Conservation (phyloP, 192 early-diverging fungal species). For the Podila clonocystis region DNA sequence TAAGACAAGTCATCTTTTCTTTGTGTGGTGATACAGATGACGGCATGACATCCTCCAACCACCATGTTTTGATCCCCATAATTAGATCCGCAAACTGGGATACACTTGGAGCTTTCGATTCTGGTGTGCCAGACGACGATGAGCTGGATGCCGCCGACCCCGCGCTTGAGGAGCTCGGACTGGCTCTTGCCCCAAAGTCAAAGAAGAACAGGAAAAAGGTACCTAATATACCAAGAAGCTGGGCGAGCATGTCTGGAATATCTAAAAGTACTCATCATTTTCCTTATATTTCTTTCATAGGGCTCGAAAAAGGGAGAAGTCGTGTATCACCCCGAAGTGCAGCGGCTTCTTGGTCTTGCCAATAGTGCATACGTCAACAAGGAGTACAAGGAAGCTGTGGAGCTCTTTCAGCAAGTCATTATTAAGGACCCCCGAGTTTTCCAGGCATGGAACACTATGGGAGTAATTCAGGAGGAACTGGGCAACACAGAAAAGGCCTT, state of each 20-base stretch:
- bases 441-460: constrained; percentile 90
- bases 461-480: constrained; percentile 89
- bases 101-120: constrained; percentile 10
- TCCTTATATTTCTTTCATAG: background rate
- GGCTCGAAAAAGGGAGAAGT: constrained; percentile 18
- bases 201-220: constrained; percentile 39
- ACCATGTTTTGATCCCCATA: no score
- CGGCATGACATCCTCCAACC: no score
- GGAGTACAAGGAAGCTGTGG: constrained; percentile 76
- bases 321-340: constrained; percentile 57
- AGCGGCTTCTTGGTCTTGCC: constrained; percentile 75
- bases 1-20: background rate
- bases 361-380: constrained; percentile 77
- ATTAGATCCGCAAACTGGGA: constrained; percentile 15
- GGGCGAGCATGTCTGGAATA: background rate
- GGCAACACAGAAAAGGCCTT: constrained; percentile 78
- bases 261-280: background rate
- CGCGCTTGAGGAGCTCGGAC: constrained; percentile 39
- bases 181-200: constrained; percentile 30
- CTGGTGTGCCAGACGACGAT: constrained; percentile 21
- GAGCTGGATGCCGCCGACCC: constrained; percentile 39
- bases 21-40: background rate
- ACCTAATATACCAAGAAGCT: no score
- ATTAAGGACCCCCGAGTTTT: constrained; percentile 73
- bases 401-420: constrained; percentile 83